phyloP scores from a whole-genome alignment of 495 filamentous ascomycete genomes.

The Podospora sp. region DNA sequence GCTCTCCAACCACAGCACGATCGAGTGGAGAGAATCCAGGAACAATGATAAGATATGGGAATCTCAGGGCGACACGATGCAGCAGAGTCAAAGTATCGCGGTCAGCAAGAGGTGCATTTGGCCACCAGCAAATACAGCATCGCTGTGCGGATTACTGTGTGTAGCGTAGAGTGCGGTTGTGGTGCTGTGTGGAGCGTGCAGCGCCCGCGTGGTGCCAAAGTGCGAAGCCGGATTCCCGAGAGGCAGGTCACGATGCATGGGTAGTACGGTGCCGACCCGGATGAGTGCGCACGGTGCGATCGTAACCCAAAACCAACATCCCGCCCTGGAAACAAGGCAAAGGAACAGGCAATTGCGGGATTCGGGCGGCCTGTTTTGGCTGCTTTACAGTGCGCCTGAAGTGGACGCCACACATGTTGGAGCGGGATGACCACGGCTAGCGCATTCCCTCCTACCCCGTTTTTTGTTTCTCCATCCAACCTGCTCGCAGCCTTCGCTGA shows the following conservation, averaged over 20 bases:
- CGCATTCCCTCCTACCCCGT: slow-evolving; percentile 4
- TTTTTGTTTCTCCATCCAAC: slow-evolving; percentile 12
- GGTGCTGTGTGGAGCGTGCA: neutral
- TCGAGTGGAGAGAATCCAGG: neutral
- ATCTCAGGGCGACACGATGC: neutral
- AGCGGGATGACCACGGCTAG: neutral
- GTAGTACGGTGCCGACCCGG: neutral
- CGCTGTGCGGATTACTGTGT: neutral
- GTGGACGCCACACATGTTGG: neutral
- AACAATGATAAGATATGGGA: neutral
- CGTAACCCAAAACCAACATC: neutral
- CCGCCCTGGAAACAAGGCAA: slow-evolving; percentile 2
- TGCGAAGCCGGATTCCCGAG: slow-evolving; percentile 12
- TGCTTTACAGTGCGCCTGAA: neutral
- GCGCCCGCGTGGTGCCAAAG: neutral
- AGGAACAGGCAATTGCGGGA: slow-evolving; percentile 7
- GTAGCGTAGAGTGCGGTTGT: neutral
- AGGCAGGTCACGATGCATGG: slow-evolving; percentile 10
- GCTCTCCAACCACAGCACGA: neutral
- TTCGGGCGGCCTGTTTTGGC: neutral
- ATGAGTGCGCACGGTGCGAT: neutral
- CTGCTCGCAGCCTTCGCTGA: neutral
- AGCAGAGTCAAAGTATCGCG: neutral
- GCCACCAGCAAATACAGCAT: neutral
- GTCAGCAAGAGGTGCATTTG: neutral